Evolutionary conservation across 345 rosid genomes (phyloP), one percentile per base, ranked within the genome.

Genomic region (Cardiospermum halicacabum): DNA sequence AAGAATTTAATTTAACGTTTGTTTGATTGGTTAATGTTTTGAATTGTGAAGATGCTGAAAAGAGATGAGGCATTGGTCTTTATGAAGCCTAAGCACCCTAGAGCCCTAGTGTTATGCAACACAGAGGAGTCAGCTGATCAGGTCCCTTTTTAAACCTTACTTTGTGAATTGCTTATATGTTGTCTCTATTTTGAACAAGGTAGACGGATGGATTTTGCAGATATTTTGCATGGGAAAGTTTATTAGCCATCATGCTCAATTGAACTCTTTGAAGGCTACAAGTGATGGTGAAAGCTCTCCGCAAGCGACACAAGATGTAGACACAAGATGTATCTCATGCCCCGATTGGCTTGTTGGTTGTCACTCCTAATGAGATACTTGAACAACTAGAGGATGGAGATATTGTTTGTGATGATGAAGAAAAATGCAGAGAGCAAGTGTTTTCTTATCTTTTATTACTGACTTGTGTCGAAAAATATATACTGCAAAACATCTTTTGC

Each of bases 51-150:
- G 93, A 69, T 82, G 73, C 65, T 87, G 68, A 84, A 86, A 61
- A 75, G 55, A 53, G 93, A 82, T 43, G 84, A 81, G 58, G 77
- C 70, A 53, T 43, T 69, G 69, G 18, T 72, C 10, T 80, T 80
- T 13, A 66, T 68, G 88, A 87, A 75, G 78, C 88, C 89, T 21
- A 73, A 79, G 70, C 84, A 80, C 56, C 89, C 88, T 45, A 83
- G 88, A 66, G 93, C 88, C 45, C 66, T 87, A 47, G 88, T 87
- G 39, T 75, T 84, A 47, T 82, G 85, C 67, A 74, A 78, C 49
- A 82, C 93, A 4, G 83, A 86, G 36, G 89, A 84, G 77, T 80
- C 70, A 15, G 78, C 77, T 15, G 88, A 87, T 68, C 79, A 87
- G 89, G 89, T 87, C 11, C 43, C 11, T 65, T 62, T 40, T n/a